A percentile compares a stretch with the other conserved stretches of the same genome.
These are phyloP conservation scores for Trametes cinnabarina DNA, from an alignment of 768 basidiomycete genomes.

Conservation along the genomic window DNA sequence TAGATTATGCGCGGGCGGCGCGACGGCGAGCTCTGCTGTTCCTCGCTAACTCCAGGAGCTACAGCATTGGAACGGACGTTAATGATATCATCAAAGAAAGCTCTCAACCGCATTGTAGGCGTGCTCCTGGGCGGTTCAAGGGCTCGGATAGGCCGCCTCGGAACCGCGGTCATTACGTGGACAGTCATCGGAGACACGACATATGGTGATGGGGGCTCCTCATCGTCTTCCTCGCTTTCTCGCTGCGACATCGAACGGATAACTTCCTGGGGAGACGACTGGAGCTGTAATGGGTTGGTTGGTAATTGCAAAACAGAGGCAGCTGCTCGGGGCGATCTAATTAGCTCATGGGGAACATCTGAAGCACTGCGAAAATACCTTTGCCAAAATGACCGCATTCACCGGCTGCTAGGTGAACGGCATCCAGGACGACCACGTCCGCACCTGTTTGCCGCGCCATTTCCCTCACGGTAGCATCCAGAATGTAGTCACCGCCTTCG, in stretches of 20 bases:
- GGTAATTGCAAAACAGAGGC: conserved; percentile 67
- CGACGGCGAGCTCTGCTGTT: conserved; percentile 18
- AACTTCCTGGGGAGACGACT: conserved; percentile 28
- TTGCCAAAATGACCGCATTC: conserved; percentile 83
- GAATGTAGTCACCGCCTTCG: conserved; percentile 81
- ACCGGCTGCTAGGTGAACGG: conserved; percentile 83
- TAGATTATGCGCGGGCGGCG: conserved; percentile 73
- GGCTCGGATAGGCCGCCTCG: conserved; percentile 13
- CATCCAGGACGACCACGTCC: conserved; percentile 83
- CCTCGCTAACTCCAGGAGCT: conserved; percentile 27
- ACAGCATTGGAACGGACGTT: conserved; percentile 44
- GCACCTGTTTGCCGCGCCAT: conserved; percentile 70
- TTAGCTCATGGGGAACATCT: background rate
- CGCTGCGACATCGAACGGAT: conserved; percentile 28
- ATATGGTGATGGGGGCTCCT: conserved; percentile 41
- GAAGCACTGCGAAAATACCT: conserved; percentile 41
- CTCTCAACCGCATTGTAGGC: conserved; percentile 48
- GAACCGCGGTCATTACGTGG: conserved; percentile 40
- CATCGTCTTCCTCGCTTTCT: conserved; percentile 47
- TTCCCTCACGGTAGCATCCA: conserved; percentile 77
- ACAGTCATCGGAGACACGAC: conserved; percentile 45
- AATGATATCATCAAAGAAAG: conserved; percentile 76
- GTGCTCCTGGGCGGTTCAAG: conserved; percentile 28
- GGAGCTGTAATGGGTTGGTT: conserved; percentile 74
- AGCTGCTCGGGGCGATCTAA: conserved; percentile 40